Conservation (phyloP, 768 basidiomycete genomes). For the Rhodotorula kratochvilovae region DNA sequence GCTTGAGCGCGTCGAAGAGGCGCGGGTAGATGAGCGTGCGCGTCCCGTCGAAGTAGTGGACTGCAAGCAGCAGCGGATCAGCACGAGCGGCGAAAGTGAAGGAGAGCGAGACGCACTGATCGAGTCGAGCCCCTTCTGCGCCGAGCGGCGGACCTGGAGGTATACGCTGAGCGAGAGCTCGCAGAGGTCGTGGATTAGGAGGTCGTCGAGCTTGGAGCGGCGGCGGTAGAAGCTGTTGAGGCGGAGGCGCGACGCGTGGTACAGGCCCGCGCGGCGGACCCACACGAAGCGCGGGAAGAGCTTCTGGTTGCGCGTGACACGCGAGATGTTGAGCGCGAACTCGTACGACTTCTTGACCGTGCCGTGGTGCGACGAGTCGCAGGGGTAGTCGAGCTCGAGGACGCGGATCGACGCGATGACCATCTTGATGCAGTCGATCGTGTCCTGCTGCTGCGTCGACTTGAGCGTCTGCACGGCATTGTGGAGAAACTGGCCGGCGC, state of each 20-base stretch:
- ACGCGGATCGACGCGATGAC: conserved; percentile 65
- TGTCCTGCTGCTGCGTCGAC: conserved; percentile 53
- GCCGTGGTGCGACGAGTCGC: conserved; percentile 35
- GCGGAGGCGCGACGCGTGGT: conserved; percentile 41
- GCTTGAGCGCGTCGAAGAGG: conserved; percentile 48
- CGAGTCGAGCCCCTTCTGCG: conserved; percentile 55
- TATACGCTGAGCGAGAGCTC: conserved; percentile 50
- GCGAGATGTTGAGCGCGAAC: conserved; percentile 31
- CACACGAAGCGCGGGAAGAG: conserved; percentile 60
- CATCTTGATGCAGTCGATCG: conserved; percentile 69
- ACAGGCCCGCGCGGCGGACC: conserved; percentile 42
- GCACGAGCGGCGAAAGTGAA: neutral
- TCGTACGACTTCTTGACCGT: conserved; percentile 46
- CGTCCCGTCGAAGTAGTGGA: conserved; percentile 48
- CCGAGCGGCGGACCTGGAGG: conserved; percentile 45
- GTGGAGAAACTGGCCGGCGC: conserved; percentile 68
- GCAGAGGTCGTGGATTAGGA: conserved; percentile 49
- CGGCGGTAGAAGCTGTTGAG: conserved; percentile 47
- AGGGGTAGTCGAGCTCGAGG: conserved; percentile 57
- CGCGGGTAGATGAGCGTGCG: conserved; percentile 47
- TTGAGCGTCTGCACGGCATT: conserved; percentile 66
- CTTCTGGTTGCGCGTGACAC: conserved; percentile 54
- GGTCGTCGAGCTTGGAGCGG: conserved; percentile 49
- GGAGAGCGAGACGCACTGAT: conserved; percentile 52
- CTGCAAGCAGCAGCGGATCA: conserved; percentile 1